Conservation (phyloP, 1,284 basidiomycete genomes). For the Veloboletus limbatus region DNA sequence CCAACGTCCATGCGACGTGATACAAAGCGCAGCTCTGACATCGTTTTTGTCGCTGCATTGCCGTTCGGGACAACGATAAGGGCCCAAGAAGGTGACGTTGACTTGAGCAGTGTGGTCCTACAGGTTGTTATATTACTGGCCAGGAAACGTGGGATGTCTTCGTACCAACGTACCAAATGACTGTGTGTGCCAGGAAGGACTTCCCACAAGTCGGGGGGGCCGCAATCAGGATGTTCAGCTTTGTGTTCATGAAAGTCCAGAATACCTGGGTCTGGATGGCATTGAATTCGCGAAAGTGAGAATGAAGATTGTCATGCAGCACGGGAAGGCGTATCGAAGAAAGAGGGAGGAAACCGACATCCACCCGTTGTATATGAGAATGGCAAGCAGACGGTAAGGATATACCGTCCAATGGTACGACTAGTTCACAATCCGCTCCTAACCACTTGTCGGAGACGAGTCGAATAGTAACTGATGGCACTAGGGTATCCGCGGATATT, state of each 20-base stretch:
- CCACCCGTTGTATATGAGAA: slow-evolving; percentile 68
- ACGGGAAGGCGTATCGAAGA: slow-evolving; percentile 49
- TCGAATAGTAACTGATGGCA: slow-evolving; percentile 66
- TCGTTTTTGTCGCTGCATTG: slow-evolving; percentile 46
- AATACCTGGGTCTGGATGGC: slow-evolving; percentile 88
- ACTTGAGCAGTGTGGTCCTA: slow-evolving; percentile 50
- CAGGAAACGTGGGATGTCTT: slow-evolving; percentile 1
- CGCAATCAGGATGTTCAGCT: slow-evolving; percentile 74
- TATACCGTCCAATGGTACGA: slow-evolving; percentile 65
- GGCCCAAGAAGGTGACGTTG: slow-evolving; percentile 44
- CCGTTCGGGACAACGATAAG: slow-evolving; percentile 56
- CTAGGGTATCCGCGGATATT: slow-evolving; percentile 55
- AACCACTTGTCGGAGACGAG: slow-evolving; percentile 94
- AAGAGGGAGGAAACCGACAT: slow-evolving; percentile 78
- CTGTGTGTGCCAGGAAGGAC: slow-evolving; percentile 67
- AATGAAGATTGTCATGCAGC: slow-evolving; percentile 47
- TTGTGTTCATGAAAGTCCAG: slow-evolving; percentile 79
- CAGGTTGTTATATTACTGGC: slow-evolving; percentile 10
- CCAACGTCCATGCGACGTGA: slow-evolving; percentile 41
- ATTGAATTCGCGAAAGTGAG: slow-evolving; percentile 64
- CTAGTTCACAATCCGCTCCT: slow-evolving; percentile 79
- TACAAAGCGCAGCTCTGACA: slow-evolving; percentile 47
- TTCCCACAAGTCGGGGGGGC: slow-evolving; percentile 85
- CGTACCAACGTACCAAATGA: slow-evolving; percentile 78
- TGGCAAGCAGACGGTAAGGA: slow-evolving; percentile 73